A percentile compares a stretch with the other conserved stretches of the same genome.
phyloP scores from a whole-genome alignment of 257 asterid genomes.

The Paraleonurus japonicus region DNA sequence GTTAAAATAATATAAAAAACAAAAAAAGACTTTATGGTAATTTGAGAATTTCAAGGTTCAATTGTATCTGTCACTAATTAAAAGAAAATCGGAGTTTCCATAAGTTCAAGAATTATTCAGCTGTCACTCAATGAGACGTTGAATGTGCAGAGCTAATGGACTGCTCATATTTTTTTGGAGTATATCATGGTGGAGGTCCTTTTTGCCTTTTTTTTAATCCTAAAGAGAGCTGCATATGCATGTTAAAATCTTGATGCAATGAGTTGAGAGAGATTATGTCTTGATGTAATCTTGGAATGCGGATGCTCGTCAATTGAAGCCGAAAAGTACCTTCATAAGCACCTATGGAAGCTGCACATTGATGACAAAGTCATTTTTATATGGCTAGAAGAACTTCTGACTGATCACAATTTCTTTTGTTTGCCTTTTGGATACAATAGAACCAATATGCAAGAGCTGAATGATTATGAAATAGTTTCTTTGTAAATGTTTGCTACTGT shows the following conservation, averaged over 20 bases:
- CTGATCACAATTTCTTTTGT: neutral
- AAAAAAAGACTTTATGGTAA: neutral
- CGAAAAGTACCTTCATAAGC: neutral
- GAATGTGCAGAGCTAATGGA: neutral
- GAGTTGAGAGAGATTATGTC: conserved; percentile 2
- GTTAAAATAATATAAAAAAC: neutral
- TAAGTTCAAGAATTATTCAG: neutral
- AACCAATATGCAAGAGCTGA: neutral
- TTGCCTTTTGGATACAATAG: neutral
- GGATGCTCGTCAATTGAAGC: neutral
- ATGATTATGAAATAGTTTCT: neutral
- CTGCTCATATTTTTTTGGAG: neutral
- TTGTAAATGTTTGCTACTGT: neutral
- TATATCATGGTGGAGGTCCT: neutral
- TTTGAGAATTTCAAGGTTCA: conserved; percentile 15
- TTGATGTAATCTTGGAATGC: neutral
- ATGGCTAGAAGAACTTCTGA: conserved; percentile 1
- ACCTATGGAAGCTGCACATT: neutral
- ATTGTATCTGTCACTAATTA: conserved; percentile 12
- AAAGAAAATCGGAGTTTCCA: neutral
- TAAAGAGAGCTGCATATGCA: neutral
- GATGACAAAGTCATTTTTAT: neutral
- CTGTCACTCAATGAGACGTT: neutral
- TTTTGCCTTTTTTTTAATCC: neutral
- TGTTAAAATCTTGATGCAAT: conserved; percentile 9